Evolutionary conservation across 148 eudicot genomes (phyloP), one percentile per base, ranked within the genome.

Genomic region (Persicaria maculosa): DNA sequence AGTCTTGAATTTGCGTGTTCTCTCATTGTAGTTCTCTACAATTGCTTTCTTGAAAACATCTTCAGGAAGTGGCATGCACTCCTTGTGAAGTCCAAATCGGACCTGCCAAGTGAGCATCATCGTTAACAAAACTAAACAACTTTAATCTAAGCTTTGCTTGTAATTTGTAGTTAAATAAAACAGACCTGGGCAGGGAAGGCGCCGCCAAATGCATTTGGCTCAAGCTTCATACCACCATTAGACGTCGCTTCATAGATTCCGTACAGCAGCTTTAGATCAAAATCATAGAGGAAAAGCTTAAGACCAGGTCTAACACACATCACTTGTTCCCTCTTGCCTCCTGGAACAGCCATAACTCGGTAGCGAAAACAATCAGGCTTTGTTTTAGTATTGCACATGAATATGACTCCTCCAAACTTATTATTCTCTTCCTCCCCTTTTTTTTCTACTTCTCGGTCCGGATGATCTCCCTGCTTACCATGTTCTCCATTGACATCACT

Each of bases 341-440:
- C 55, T 52, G 91, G 78, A 47, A 92, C 77, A 64, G 90, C 97
- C 93, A 92, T 85, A 69, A 92, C 62, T 22, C 78, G 83, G 80
- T 88, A 90, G 2, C 72, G 78, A 53, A 85, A 88, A 80, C 97
- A 92, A 79, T 92, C 97, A 36, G 91, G 81, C 76, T 92, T 92
- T 17, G 97, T 92, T 81, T 83, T 92, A 47, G 82, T 47, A 78
- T 73, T 92, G 81, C 97, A 92, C 97, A 92, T 90, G 81, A 90
- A 92, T 77, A 87, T 86, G 73, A 87, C 22, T 17, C 73, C 73
- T 9, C 73, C 73, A 19, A 71, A 52, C 54, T 71, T 47, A 65
- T 15, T 64, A 64, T 64, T 36, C 40, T 31, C 45, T 36, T 64
- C 46, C 36, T 46, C 73, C 7, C 50, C 72, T 45, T n/a, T 17